Percentiles rank a stretch among this genome's conserved stretches.
phyloP scores from a whole-genome alignment of 176 grass and related monocot species.

The Lolium perenne region DNA sequence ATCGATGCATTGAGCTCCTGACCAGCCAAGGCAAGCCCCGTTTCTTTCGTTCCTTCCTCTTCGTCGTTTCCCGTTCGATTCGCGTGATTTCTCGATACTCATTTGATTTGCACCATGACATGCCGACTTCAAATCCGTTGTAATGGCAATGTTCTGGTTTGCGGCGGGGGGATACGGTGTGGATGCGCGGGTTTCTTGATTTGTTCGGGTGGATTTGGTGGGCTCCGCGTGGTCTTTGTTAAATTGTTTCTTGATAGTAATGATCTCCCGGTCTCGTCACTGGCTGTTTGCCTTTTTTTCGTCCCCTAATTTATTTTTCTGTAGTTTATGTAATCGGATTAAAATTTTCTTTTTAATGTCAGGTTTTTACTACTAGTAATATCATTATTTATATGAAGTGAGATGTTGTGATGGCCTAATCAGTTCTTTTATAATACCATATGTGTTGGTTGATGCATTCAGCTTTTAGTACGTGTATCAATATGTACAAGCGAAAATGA shows the following conservation, averaged over 20 bases:
- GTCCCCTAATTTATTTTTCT: not conserved
- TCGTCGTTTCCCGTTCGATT: not conserved
- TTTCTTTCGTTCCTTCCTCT: constrained; percentile 3
- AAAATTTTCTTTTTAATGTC: not conserved
- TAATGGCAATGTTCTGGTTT: not conserved
- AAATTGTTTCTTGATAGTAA: not conserved
- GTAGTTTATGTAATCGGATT: not conserved
- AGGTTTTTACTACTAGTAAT: not conserved
- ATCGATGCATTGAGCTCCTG: constrained; percentile 24
- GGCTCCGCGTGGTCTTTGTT: constrained; percentile 21
- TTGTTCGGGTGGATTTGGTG: constrained; percentile 12
- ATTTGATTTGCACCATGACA: constrained; percentile 8
- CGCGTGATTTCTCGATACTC: not conserved
- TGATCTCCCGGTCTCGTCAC: not conserved
- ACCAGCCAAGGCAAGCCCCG: not conserved
- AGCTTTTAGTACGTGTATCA: not conserved
- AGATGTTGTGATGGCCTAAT: not conserved
- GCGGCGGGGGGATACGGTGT: not conserved
- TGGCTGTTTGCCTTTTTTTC: not conserved
- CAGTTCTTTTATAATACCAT: not conserved
- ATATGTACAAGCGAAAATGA: not conserved
- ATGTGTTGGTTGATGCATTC: constrained; percentile 1
- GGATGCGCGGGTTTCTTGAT: constrained; percentile 7
- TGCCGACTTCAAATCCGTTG: not conserved
- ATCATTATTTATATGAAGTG: not conserved